Evolutionary conservation across 2,329 filamentous ascomycete genomes (phyloP).

Genomic region (Ophiostoma triangulosporum): DNA sequence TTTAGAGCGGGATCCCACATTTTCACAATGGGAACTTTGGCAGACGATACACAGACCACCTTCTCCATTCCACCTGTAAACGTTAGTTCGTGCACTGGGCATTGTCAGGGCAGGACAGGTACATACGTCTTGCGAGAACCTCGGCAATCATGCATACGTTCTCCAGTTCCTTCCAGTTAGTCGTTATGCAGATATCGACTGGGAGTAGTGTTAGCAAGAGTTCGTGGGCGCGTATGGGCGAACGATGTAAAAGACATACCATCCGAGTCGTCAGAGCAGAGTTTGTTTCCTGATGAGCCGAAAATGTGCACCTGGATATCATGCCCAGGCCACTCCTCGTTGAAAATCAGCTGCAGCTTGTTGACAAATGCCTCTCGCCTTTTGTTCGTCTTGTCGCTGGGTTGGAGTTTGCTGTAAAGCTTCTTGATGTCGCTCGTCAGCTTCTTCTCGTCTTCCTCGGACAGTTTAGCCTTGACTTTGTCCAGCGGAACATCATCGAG

Average conservation of each 20-base stretch:
- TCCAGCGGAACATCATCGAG: slow-evolving; percentile 58
- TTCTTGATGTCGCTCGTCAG: slow-evolving; percentile 73
- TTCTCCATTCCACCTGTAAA: slow-evolving; percentile 80
- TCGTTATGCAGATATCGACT: slow-evolving; percentile 98
- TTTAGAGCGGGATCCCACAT: slow-evolving; percentile 91
- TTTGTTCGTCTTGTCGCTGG: slow-evolving; percentile 63
- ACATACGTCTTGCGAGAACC: slow-evolving; percentile 70
- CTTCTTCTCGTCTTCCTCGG: slow-evolving; percentile 58
- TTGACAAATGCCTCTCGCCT: slow-evolving; percentile 63
- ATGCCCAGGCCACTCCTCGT: slow-evolving; percentile 81
- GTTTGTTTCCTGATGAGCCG: slow-evolving; percentile 90
- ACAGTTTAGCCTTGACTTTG: slow-evolving; percentile 58
- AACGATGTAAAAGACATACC: slow-evolving; percentile 41
- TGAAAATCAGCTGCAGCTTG: slow-evolving; percentile 80
- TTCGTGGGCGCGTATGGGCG: not conserved
- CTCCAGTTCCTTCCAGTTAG: slow-evolving; percentile 74
- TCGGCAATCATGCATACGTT: slow-evolving; percentile 84
- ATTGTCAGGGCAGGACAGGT: not conserved
- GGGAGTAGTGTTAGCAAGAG: not conserved
- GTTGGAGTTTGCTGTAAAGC: slow-evolving; percentile 73
- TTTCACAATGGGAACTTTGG: slow-evolving; percentile 97
- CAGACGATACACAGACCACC: slow-evolving; percentile 85
- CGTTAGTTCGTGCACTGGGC: not conserved
- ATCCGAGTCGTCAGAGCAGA: slow-evolving; percentile 93
- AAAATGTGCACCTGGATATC: slow-evolving; percentile 87